Base-by-base conservation (phyloP, 306 rosid species). In the Alnus rubra region DNA sequence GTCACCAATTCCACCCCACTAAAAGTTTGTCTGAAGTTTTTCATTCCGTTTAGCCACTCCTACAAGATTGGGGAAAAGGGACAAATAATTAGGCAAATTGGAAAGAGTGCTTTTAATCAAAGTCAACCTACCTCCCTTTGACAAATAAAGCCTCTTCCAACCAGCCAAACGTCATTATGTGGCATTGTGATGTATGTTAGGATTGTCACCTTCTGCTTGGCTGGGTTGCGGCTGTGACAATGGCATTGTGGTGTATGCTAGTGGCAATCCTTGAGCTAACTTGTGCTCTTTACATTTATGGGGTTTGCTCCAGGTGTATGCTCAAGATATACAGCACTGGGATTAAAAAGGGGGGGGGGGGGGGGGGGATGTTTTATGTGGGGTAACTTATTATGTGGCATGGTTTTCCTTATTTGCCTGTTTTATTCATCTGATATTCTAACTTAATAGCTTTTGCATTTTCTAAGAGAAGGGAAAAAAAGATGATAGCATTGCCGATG, bases 391-490 rank as follows among this genome's bases (percentile, higher is more conserved):
- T 64, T 64, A 35, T 16, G n/a, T 67, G 71, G 7, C 10, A 9
- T 18, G 13, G 71, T 39, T 39, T 16, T 67, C 72, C 72, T 67
- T 67, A 42, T 18, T 49, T 42, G 51, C 72, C 72, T 68, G 47
- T 67, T 18, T 68, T 68, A 9, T 1, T 16, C 50, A 16, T 18
- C 7, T 68, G 15, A 68, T 68, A 18, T 62, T 39, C 42, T n/a
- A 68, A 4, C 12, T 16, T 37, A 2, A 15, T 65, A 65, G 11
- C 44, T 37, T 64, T 64, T 65, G 9, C 71, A 39, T 68, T 18
- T 68, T 42, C 23, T 44, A 9, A n/a, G 30, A 18, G 45, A 64
- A 35, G 44, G 69, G 52, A 16, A 33, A 44, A 68, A 33, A 44
- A 68, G 72, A 44, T 39, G 30, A n/a, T n/a, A 7, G 72, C 51